These are phyloP conservation scores for Adansonia rubrostipa DNA, from an alignment of 441 rosid species.

Conservation along the genomic window DNA sequence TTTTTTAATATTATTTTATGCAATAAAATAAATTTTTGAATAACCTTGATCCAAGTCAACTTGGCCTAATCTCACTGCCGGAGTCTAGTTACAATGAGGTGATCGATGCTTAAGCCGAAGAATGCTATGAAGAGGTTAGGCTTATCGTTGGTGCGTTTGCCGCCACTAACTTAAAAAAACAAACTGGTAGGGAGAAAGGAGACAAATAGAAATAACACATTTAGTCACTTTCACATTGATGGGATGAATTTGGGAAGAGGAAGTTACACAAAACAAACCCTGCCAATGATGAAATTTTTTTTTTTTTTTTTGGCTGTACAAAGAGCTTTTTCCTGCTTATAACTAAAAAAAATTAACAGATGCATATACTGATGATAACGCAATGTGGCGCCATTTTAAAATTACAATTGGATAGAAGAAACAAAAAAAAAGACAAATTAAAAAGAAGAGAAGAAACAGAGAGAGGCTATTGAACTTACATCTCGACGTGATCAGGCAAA, in stretches of 20 bases:
- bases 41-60: no score
- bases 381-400: slow-evolving; percentile 16
- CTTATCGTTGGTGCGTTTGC: no score
- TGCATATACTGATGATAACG: slow-evolving; percentile 17
- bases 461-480: slow-evolving; percentile 23
- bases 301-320: background rate
- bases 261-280: background rate
- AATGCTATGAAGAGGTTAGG: background rate
- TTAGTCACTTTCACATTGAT: background rate
- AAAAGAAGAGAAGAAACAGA: background rate
- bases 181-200: background rate
- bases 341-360: slow-evolving; percentile 7
- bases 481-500: slow-evolving; percentile 33
- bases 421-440: background rate
- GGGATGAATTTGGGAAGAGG: background rate
- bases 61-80: no score
- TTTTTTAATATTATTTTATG: no score
- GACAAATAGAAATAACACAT: background rate
- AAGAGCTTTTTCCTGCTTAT: background rate
- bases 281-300: background rate
- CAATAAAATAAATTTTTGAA: no score
- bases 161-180: background rate
- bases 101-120: no score
- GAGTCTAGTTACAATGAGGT: no score
- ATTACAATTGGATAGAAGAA: slow-evolving; percentile 14